phyloP scores from a whole-genome alignment of 2,329 filamentous ascomycete species.

The Pochonia chlamydosporia region DNA sequence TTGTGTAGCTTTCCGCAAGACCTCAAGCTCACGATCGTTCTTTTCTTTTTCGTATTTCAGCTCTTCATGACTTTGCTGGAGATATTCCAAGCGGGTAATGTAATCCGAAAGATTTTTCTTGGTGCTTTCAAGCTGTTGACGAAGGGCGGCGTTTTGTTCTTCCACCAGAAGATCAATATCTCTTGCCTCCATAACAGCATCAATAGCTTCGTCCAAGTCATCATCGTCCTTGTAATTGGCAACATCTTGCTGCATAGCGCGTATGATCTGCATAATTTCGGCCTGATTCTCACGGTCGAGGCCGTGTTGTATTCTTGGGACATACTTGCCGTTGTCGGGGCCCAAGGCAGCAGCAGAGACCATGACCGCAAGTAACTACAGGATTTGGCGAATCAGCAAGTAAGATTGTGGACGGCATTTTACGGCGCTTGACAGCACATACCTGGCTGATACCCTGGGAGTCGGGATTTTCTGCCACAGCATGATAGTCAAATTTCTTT shows the following conservation, averaged over 20 bases:
- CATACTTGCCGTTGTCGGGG: conserved; percentile 48
- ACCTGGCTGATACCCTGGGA: conserved; percentile 48
- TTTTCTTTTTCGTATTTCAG: conserved; percentile 58
- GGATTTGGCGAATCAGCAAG: conserved; percentile 13
- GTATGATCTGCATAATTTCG: conserved; percentile 40
- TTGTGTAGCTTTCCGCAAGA: conserved; percentile 42
- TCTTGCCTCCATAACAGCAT: conserved; percentile 36
- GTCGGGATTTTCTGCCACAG: conserved; percentile 51
- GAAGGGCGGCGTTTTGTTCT: conserved; percentile 45
- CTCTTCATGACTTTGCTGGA: conserved; percentile 59
- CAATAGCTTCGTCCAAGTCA: conserved; percentile 32
- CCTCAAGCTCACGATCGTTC: conserved; percentile 47
- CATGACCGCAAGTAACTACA: conserved; percentile 56
- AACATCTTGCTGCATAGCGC: conserved; percentile 33
- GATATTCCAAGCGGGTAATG: conserved; percentile 52
- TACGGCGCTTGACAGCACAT: conserved; percentile 12
- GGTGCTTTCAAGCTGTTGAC: conserved; percentile 44
- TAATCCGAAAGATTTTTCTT: conserved; percentile 54
- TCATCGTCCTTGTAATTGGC: conserved; percentile 30
- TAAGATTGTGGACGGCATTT: conserved; percentile 15
- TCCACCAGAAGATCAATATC: conserved; percentile 53
- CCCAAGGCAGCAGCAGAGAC: conserved; percentile 56
- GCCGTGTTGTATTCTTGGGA: conserved; percentile 36
- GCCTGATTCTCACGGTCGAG: conserved; percentile 37
- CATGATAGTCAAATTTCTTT: conserved; percentile 49